phyloP scores from a whole-genome alignment of 495 filamentous ascomycete genomes.

The Penicillium fimorum region DNA sequence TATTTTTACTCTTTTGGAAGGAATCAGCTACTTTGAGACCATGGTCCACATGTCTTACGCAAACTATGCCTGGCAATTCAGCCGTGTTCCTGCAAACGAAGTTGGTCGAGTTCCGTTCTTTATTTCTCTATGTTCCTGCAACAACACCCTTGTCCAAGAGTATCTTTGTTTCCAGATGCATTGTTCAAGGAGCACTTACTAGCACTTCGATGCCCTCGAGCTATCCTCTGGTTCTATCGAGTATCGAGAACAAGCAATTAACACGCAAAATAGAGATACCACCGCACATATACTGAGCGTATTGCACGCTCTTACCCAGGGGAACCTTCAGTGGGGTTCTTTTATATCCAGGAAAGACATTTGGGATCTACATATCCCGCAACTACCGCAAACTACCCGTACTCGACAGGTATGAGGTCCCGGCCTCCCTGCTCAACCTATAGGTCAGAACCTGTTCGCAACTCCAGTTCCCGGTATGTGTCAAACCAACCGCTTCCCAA shows the following conservation, averaged over 20 bases:
- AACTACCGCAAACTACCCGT: neutral
- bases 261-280: neutral
- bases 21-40: neutral
- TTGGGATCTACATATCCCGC: too few relatives aligned
- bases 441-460: neutral
- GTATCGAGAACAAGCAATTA: neutral
- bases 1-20: neutral
- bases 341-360: neutral
- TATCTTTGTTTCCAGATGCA: slow-evolving; percentile 1
- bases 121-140: neutral
- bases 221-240: neutral
- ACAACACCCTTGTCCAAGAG: neutral
- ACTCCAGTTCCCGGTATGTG: neutral
- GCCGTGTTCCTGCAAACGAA: neutral
- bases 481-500: neutral
- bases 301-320: neutral
- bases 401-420: neutral
- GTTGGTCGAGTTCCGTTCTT: neutral
- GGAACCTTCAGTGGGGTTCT: neutral
- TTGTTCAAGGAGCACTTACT: neutral
- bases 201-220: neutral
- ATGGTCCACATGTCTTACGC: neutral
- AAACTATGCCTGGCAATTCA: neutral
- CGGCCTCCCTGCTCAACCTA: neutral
- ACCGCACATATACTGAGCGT: neutral